Evolutionary conservation across 2,329 filamentous ascomycete species (phyloP), one percentile per base, ranked within the genome.

Genomic region (Cercospora janseana): DNA sequence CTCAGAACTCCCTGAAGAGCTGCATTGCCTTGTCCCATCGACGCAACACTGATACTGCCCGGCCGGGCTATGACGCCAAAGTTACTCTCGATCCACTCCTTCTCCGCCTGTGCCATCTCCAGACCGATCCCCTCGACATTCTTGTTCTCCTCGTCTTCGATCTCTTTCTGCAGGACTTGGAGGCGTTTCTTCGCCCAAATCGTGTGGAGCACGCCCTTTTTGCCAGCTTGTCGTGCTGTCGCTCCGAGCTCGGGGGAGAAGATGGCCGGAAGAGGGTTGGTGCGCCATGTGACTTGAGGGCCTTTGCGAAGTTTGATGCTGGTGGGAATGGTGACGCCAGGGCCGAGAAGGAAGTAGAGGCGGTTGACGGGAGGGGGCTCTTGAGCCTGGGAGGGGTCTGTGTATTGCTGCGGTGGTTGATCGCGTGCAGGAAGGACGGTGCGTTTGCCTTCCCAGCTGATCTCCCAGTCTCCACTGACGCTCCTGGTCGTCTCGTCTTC

Each of bases 111-210:
- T 0, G 86, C 88, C 85, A 95, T 95, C 65, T 88, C 82, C 49
- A 94, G 72, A 1, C 87, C 90, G 13, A 95, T 81, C 15, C 90
- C 87, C 71, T 95, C 90, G 9, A 79, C 78, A 64, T 94, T 95
- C 56, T 77, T 74, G 60, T 78, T 79, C 64, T 85, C 79, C 72
- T 95, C 90, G 6, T 75, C 73, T 7, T 79, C 81, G 60, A 95
- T 92, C 73, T 95, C 90, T 51, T 77, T 77, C 44, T 89, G 81
- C 40, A 95, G 73, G 55, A 87, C 83, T 24, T 82, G 81, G 16
- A 95, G 72, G 32, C 90, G 78, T 68, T 87, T 85, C 74, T 90
- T 90, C 13, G 88, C 91, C 89, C 91, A 96, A 51, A 92, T 82
- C 2, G 88, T 95, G 66, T 95, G 91, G 52, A 95, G 71, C 2